Base-by-base conservation (phyloP, 441 rosid species). In the Aleurites moluccanus region DNA sequence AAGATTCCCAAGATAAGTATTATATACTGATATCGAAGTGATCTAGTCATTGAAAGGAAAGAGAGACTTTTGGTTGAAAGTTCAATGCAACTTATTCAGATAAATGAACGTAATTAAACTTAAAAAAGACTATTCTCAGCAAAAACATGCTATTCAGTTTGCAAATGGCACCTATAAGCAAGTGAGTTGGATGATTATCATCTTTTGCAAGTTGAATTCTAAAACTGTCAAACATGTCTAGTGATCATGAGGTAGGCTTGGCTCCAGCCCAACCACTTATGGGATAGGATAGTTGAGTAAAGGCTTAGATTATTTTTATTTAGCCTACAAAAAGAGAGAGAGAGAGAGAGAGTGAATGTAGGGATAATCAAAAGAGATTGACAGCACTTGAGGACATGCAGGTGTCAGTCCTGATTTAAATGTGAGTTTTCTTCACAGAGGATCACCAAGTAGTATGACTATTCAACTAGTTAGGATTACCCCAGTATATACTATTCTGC, bases 11-110 rank as follows among this genome's bases (percentile, higher is more conserved):
- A n/a, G n/a, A n/a, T n/a, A n/a, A n/a, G n/a, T n/a, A n/a, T n/a
- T n/a, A n/a, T n/a, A n/a, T n/a, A n/a, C n/a, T n/a, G n/a, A n/a
- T n/a, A n/a, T n/a, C n/a, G n/a, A n/a, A n/a, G n/a, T n/a, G n/a
- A 71, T 14, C 28, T 2, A 57, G 18, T 65, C 56, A 50, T 16
- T 64, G 38, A 42, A 56, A 64, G 69, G 25, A 40, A 42, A 8
- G 13, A 13, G 27, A 20, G 55, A 23, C 3, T 65, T 25, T 20
- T 0, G 18, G 40, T 60, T 60, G 55, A 59, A 27, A 44, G 65
- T 59, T 42, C 25, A 25, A n/a, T 71, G 55, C 62, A 44, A 70
- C 42, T 69, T 44, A 72, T 30, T 44, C 44, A 47, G 77, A 13
- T 23, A 20, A 16, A 0, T 38, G 45, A 72, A 71, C 23, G 3